A percentile compares a stretch with the other conserved stretches of the same genome.
Conservation (phyloP, 1,284 basidiomycete genomes). For the Boletus sp. region DNA sequence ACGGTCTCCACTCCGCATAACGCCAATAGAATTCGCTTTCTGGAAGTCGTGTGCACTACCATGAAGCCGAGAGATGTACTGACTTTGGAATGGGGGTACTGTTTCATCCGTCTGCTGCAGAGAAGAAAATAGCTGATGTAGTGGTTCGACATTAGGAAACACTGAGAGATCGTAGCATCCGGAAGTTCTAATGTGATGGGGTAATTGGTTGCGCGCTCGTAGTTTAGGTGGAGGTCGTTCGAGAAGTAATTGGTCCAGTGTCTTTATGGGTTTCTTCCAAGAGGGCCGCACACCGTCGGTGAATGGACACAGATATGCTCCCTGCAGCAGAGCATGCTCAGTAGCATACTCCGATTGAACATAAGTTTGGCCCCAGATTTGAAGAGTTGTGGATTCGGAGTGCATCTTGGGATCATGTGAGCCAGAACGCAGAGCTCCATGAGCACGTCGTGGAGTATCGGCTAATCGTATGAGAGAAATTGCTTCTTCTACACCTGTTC, state of each 20-base stretch:
- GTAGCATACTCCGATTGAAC: not conserved
- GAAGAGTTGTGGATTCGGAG: not conserved
- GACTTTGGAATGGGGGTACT: not conserved
- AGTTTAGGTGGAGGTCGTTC: not conserved
- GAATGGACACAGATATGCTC: not conserved
- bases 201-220: not conserved
- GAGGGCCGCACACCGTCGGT: not conserved
- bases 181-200: too few species aligned
- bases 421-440: not conserved
- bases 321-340: not conserved
- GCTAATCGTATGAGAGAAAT: not conserved
- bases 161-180: not conserved
- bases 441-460: not conserved
- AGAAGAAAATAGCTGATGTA: conserved; percentile 2
- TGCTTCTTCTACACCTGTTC: conserved; percentile 1
- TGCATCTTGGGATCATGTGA: not conserved
- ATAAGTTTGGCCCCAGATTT: not conserved
- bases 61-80: conserved; percentile 5
- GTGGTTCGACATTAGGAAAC: not conserved
- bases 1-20: not conserved
- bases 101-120: not conserved
- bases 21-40: not conserved
- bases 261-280: not conserved
- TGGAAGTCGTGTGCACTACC: not conserved
- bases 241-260: not conserved